phyloP scores from a whole-genome alignment of 2,329 filamentous ascomycete genomes.

The Cladobotryum mycophilum region DNA sequence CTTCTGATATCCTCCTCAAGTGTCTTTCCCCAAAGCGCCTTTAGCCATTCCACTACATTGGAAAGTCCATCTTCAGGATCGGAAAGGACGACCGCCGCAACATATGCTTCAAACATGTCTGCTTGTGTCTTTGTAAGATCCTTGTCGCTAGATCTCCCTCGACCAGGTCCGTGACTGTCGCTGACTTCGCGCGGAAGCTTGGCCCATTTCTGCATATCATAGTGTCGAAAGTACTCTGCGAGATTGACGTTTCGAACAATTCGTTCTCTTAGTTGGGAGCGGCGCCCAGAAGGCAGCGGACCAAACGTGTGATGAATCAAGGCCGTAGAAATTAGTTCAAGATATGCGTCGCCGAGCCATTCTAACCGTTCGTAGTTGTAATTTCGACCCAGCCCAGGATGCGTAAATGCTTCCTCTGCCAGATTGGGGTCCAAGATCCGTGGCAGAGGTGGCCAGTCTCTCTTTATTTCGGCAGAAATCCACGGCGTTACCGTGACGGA shows the following conservation, averaged over 20 bases:
- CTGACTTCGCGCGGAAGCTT: conserved; percentile 45
- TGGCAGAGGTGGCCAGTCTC: conserved; percentile 52
- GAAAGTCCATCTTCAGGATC: conserved; percentile 56
- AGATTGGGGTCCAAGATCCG: conserved; percentile 52
- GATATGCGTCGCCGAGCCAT: conserved; percentile 81
- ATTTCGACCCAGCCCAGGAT: conserved; percentile 41
- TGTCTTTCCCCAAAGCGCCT: conserved; percentile 63
- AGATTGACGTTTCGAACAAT: conserved; percentile 78
- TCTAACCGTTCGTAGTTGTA: conserved; percentile 73
- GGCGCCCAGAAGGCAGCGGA: conserved; percentile 57
- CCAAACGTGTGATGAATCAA: conserved; percentile 70
- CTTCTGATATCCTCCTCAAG: conserved; percentile 48
- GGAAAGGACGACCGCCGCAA: conserved; percentile 69
- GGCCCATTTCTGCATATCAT: conserved; percentile 62
- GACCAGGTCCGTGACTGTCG: conserved; percentile 20
- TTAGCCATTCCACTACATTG: conserved; percentile 64
- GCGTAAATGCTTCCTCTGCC: conserved; percentile 60
- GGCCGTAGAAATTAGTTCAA: conserved; percentile 69
- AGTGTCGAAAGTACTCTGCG: conserved; percentile 60
- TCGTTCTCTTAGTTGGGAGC: conserved; percentile 69
- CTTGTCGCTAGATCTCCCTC: conserved; percentile 36
- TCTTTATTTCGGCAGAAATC: conserved; percentile 43
- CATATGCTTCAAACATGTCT: conserved; percentile 87
- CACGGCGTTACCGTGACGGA: conserved; percentile 36
- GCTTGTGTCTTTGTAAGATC: conserved; percentile 67